phyloP scores from a whole-genome alignment of 345 rosid species.

The Toxicodendron radicans region DNA sequence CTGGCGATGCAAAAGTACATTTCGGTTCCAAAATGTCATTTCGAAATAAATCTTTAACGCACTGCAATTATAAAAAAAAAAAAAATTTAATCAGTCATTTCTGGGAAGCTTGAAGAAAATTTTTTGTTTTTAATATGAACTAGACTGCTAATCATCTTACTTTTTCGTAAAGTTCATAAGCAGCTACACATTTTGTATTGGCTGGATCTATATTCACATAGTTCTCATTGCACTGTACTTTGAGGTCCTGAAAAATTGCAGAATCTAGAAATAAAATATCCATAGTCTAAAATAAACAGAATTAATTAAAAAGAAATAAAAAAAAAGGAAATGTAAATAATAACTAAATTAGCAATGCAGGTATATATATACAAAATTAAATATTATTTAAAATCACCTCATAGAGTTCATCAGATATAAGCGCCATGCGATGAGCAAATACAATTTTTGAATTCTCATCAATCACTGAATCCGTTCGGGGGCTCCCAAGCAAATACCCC shows the following conservation, averaged over 20 bases:
- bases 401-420: slow-evolving; percentile 36
- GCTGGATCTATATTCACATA: slow-evolving; percentile 23
- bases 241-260: slow-evolving; percentile 16
- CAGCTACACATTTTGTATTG: slow-evolving; percentile 22
- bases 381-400: slow-evolving; percentile 17
- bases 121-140: neutral
- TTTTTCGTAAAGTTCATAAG: slow-evolving; percentile 10
- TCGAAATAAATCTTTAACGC: slow-evolving; percentile 23
- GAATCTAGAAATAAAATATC: neutral
- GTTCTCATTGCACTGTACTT: slow-evolving; percentile 19
- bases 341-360: neutral
- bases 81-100: neutral
- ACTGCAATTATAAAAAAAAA: slow-evolving; percentile 17
- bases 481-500: slow-evolving; percentile 38
- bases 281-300: neutral
- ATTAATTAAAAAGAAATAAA: no score
- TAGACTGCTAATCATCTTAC: neutral
- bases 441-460: slow-evolving; percentile 30
- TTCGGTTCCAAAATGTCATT: slow-evolving; percentile 34
- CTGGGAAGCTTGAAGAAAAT: neutral
- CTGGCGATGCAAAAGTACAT: slow-evolving; percentile 25
- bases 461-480: slow-evolving; percentile 24
- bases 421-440: slow-evolving; percentile 35
- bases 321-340: neutral
- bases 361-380: neutral